Base-by-base conservation (phyloP, 2,329 filamentous ascomycete genomes). In the Phyllosticta citrichinensis region DNA sequence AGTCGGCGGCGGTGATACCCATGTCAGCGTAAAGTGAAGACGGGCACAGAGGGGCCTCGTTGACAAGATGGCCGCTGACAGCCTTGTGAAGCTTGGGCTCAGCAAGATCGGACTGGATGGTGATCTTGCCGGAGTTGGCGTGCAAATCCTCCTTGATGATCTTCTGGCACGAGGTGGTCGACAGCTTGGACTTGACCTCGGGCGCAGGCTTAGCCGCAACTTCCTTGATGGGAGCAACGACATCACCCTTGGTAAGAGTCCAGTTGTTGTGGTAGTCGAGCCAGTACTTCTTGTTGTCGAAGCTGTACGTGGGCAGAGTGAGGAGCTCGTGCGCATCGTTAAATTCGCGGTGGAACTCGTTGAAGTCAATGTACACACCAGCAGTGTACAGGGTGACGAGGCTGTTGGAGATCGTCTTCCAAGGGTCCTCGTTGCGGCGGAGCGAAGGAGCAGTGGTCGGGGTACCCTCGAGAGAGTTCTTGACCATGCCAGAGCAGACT, bases 271-370 rank as follows among this genome's bases (percentile, higher is more conserved):
- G 78, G 71, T 88, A 88, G 69, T 84, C 83, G 17, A 88, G 79
- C 86, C 86, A 88, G 73, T 89, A 89, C 65, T 83, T 84, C 77
- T 89, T 89, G 64, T 82, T 76, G 69, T 90, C 85, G 69, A 86
- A 91, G 0, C 79, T 79, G 69, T 90, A 91, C 0, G 81, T 79
- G 1, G 87, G 87, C 3, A 91, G 75, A n/a, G 81, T 76, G n/a
- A 88, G 74, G 17, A 89, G 75, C 52, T 81, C 76, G 52, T 86
- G 80, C 1, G 79, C 78, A 47, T 75, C 69, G 65, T 83, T 81
- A 70, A 85, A 87, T 58, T 83, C 79, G 52, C 79, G 77, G 72
- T 88, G 84, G 68, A 83, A 88, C 72, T 90, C 87, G 63, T 85
- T 82, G 82, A 88, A 92, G 69, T 87, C 79, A 62, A 92, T 76